Conservation (phyloP, 2,329 filamentous ascomycete genomes). For the Chalara sp. region DNA sequence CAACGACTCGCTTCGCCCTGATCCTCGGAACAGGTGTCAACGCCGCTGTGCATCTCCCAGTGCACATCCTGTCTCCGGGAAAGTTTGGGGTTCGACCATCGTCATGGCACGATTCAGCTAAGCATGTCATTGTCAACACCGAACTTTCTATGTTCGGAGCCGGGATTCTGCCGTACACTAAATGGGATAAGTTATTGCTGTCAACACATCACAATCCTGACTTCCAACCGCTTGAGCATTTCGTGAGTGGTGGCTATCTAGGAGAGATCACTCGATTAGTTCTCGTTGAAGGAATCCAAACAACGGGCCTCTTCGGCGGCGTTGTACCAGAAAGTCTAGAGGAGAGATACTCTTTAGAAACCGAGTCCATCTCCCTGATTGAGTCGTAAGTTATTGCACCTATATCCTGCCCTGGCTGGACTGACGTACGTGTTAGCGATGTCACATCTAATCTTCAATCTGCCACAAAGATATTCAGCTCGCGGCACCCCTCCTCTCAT, state of each 20-base stretch:
- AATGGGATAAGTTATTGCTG: constrained; percentile 52
- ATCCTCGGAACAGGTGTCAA: constrained; percentile 64
- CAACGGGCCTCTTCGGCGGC: constrained; percentile 48
- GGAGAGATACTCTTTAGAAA: constrained; percentile 50
- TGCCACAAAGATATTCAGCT: constrained; percentile 41
- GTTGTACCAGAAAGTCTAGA: constrained; percentile 46
- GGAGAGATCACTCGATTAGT: constrained; percentile 56
- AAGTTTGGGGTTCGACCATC: constrained; percentile 52
- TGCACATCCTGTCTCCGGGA: constrained; percentile 43
- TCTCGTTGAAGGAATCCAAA: constrained; percentile 51
- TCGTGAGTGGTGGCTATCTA: constrained; percentile 60
- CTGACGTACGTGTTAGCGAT: background rate
- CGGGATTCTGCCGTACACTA: constrained; percentile 50
- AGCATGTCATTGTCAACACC: constrained; percentile 60
- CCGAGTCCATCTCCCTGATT: constrained; percentile 47
- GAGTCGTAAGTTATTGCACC: constrained; percentile 40
- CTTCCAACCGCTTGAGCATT: constrained; percentile 56
- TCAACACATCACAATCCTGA: constrained; percentile 46
- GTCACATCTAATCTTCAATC: constrained; percentile 2
- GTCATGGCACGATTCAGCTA: constrained; percentile 50
- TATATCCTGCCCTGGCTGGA: background rate
- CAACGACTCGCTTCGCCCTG: constrained; percentile 54
- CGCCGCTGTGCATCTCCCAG: constrained; percentile 56
- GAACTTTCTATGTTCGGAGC: constrained; percentile 62
- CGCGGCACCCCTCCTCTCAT: constrained; percentile 38